Base-by-base conservation (phyloP, 768 basidiomycete species). In the Xerocomus potaroensis region DNA sequence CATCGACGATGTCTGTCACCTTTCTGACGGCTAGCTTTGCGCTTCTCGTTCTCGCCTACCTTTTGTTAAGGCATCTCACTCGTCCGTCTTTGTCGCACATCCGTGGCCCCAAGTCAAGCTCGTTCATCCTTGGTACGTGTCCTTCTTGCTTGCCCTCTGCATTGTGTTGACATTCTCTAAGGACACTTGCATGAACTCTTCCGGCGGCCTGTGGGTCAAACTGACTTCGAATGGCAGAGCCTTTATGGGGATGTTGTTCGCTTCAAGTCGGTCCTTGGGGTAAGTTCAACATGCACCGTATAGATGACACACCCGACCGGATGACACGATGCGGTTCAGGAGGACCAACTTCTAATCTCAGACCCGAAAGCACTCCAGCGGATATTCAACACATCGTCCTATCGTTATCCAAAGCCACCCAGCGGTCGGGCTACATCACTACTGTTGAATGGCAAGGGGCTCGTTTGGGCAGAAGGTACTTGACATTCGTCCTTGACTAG, bases 291-390 rank as follows among this genome's bases (percentile, higher is more conserved):
- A 12, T 14, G 1, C 30, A 46, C 41, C 19, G 14, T 14, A 5
- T 9, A 6, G 2, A 38, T 41, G 44, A 8, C 49, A 62, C 61
- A 34, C 21, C 19, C 26, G 38, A 40, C 26, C 14, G 45, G 41
- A n/a, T 41, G n/a, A n/a, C n/a, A n/a, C 26, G 26, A 27, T 27
- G 26, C 6, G 6, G 8, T 31, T n/a, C 12, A 76, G 76, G 70
- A 69, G 51, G 70, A 77, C 45, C 64, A 69, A 22, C 70, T 78
- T 15, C 55, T 76, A 27, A 53, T 78, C 4, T 61, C 73, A 5
- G 77, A 79, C 56, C 70, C 75, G 5, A 78, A 78, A 53, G 76
- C 75, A 2, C 38, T 69, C 3, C 65, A 61, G 34, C 55, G 55
- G 42, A 65, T 78, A 30, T 69, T 72, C 49, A 68, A 70, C 23